Evolutionary conservation across 78 protist species (phyloP).

Genomic region (Speleostelium caveatum): DNA sequence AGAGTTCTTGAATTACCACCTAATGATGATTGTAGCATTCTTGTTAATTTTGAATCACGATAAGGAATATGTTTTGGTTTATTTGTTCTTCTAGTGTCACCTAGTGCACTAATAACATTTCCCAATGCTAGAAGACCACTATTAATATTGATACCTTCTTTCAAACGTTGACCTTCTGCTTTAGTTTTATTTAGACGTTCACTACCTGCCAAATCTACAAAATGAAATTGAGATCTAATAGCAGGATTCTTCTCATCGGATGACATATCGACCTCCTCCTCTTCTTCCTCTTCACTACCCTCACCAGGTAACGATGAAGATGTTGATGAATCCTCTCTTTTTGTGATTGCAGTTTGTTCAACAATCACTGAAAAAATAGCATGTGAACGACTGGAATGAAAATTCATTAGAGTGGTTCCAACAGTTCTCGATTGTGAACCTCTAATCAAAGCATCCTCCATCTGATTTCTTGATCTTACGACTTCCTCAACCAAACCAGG

Average conservation of each 20-base stretch:
- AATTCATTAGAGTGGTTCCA: constrained; percentile 88
- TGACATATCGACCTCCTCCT: constrained; percentile 16
- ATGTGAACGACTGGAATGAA: constrained; percentile 93
- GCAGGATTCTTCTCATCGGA: constrained; percentile 63
- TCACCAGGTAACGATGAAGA: not conserved
- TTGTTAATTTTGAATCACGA: constrained; percentile 98
- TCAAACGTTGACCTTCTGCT: constrained; percentile 81
- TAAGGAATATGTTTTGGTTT: constrained; percentile 92
- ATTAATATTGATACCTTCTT: constrained; percentile 96
- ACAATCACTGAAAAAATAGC: constrained; percentile 91
- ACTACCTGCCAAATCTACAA: constrained; percentile 97
- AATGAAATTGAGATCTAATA: constrained; percentile 66
- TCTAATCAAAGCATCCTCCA: constrained; percentile 74
- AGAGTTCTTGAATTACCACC: constrained; percentile 97
- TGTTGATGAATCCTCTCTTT: not conserved
- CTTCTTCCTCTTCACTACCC: constrained; percentile 7
- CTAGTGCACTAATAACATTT: constrained; percentile 94
- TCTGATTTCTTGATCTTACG: constrained; percentile 70
- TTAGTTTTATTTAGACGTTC: constrained; percentile 89
- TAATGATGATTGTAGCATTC: constrained; percentile 97
- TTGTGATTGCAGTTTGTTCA: constrained; percentile 32
- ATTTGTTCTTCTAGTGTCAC: constrained; percentile 46
- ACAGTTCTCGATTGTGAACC: constrained; percentile 83
- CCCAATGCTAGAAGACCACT: constrained; percentile 96
- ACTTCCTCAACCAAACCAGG: constrained; percentile 79